Conservation (phyloP, 305 asterid genomes). For the Rubia balearica region DNA sequence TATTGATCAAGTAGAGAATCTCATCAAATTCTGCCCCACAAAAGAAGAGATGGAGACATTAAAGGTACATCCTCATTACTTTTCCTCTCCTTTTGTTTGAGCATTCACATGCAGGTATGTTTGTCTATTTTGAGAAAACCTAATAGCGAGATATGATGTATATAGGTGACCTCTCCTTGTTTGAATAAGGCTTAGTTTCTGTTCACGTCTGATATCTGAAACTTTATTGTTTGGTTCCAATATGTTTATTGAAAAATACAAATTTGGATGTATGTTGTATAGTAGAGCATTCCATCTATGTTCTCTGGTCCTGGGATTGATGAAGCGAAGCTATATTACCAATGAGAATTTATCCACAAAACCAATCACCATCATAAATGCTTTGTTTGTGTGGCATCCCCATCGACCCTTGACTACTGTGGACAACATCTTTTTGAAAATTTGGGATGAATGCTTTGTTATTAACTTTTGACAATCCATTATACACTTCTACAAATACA, state of each 20-base stretch:
- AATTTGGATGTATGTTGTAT: not conserved
- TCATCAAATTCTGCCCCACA: slow-evolving; percentile 92
- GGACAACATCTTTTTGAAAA: not conserved
- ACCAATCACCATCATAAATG: not conserved
- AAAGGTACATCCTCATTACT: slow-evolving; percentile 41
- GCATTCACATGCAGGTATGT: not conserved
- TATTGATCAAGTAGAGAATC: slow-evolving; percentile 99
- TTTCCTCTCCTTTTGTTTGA: slow-evolving; percentile 11
- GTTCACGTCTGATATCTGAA: slow-evolving; percentile 1
- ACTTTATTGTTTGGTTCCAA: slow-evolving; percentile 1
- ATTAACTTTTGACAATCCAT: not conserved
- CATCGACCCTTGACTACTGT: not conserved
- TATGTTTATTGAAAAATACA: not conserved
- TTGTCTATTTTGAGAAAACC: not conserved
- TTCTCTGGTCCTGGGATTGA: not conserved
- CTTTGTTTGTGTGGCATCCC: not conserved
- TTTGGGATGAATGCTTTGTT: not conserved
- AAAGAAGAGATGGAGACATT: slow-evolving; percentile 98
- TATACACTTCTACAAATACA: not conserved
- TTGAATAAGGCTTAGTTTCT: not conserved
- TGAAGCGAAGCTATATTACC: not conserved
- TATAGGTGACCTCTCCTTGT: not conserved
- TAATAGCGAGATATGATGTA: not conserved
- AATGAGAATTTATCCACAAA: not conserved
- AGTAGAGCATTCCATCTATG: not conserved